A percentile compares a stretch with the other conserved stretches of the same genome.
phyloP scores from a whole-genome alignment of 2,329 filamentous ascomycete species.

The Neobulgaria alba region DNA sequence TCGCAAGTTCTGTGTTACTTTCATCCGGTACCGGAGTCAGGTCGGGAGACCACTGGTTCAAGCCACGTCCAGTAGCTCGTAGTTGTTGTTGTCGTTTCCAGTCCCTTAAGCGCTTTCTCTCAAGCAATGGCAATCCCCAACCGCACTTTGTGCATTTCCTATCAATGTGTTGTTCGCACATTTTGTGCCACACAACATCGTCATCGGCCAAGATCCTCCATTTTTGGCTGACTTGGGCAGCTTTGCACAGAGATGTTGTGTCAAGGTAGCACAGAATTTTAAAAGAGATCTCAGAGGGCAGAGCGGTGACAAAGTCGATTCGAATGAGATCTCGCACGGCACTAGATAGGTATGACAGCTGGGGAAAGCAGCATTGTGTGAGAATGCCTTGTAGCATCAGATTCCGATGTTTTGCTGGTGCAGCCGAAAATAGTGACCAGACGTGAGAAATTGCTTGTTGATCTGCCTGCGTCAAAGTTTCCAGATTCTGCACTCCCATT shows the following conservation, averaged over 20 bases:
- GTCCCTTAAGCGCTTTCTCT: constrained; percentile 77
- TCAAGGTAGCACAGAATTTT: constrained; percentile 91
- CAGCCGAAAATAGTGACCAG: constrained; percentile 95
- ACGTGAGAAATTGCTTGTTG: constrained; percentile 95
- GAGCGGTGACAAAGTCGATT: constrained; percentile 87
- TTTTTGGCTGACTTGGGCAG: constrained; percentile 81
- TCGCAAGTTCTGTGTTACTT: not conserved
- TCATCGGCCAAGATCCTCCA: constrained; percentile 93
- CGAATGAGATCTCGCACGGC: constrained; percentile 91
- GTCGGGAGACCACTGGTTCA: constrained; percentile 44
- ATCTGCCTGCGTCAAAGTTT: constrained; percentile 71
- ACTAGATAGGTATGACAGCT: constrained; percentile 85
- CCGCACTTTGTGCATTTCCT: constrained; percentile 91
- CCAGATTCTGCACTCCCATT: constrained; percentile 54
- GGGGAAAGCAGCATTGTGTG: constrained; percentile 94
- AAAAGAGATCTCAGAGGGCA: constrained; percentile 85
- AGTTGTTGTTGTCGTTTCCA: constrained; percentile 71
- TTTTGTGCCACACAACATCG: constrained; percentile 94
- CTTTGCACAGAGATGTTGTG: constrained; percentile 89
- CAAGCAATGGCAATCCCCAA: constrained; percentile 84
- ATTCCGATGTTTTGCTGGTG: constrained; percentile 85
- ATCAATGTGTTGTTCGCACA: constrained; percentile 97
- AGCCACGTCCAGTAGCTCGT: constrained; percentile 49
- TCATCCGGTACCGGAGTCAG: constrained; percentile 39
- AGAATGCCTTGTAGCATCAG: constrained; percentile 96